Conservation (phyloP, 306 rosid genomes). For the Rubus idaeus region DNA sequence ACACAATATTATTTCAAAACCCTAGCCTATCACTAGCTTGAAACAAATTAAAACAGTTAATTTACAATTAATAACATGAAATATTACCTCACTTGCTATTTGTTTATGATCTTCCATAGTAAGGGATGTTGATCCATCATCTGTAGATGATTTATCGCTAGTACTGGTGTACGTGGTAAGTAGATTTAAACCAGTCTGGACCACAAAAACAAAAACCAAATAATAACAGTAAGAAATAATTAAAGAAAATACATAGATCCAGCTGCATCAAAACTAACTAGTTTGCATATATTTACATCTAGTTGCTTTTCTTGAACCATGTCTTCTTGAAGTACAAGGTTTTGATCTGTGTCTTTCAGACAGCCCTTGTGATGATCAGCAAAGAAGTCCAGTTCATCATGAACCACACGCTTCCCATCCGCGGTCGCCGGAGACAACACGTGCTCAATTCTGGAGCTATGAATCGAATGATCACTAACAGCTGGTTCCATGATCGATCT, state of each 20-base stretch:
- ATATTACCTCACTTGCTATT: constrained; percentile 20
- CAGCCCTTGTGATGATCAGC: constrained; percentile 21
- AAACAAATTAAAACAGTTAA: not conserved
- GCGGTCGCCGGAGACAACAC: not conserved
- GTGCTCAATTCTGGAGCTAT: not conserved
- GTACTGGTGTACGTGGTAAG: constrained; percentile 37
- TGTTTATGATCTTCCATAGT: constrained; percentile 33
- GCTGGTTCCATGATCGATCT: constrained; percentile 26
- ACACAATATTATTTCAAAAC: not conserved
- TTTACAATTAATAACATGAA: not conserved
- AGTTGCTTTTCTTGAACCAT: constrained; percentile 23
- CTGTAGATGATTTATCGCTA: constrained; percentile 33
- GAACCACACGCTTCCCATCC: constrained; percentile 25
- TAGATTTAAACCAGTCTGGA: constrained; percentile 63
- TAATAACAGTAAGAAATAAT: not conserved
- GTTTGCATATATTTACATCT: constrained; percentile 37
- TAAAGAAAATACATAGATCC: not conserved
- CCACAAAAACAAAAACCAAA: not conserved
- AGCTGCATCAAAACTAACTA: not conserved
- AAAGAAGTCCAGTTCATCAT: constrained; percentile 60
- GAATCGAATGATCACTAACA: constrained; percentile 18
- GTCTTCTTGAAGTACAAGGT: constrained; percentile 24
- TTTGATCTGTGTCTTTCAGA: constrained; percentile 1
- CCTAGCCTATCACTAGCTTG: not conserved
- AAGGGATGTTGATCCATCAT: constrained; percentile 33